Conservation (phyloP, 768 basidiomycete species). For the Calocybe indica region DNA sequence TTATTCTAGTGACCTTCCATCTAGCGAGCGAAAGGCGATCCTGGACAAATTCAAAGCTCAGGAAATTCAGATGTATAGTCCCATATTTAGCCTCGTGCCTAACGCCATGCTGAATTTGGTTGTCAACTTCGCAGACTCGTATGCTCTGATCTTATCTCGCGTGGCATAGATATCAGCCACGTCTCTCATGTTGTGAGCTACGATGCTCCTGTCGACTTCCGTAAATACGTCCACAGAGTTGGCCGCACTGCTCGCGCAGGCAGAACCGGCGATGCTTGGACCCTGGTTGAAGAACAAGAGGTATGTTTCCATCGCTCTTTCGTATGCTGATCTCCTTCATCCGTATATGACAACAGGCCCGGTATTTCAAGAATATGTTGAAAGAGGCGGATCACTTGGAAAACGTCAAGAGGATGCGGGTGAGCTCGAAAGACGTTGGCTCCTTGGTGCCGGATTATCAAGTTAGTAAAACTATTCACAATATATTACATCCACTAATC, state of each 20-base stretch:
- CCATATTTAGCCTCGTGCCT: slow-evolving; percentile 1
- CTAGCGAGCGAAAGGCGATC: slow-evolving; percentile 67
- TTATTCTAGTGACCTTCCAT: slow-evolving; percentile 83
- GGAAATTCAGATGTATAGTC: slow-evolving; percentile 70
- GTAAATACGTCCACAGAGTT: slow-evolving; percentile 97
- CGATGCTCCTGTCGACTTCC: slow-evolving; percentile 94
- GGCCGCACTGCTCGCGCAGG: slow-evolving; percentile 96
- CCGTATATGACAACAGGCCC: slow-evolving; percentile 43
- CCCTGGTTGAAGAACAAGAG: slow-evolving; percentile 92
- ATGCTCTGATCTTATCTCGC: slow-evolving; percentile 94
- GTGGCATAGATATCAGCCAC: slow-evolving; percentile 92
- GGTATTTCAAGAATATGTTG: slow-evolving; percentile 84
- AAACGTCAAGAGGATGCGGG: slow-evolving; percentile 60
- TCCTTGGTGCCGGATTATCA: slow-evolving; percentile 59
- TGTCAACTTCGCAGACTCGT: slow-evolving; percentile 53
- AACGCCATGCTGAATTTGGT: neutral
- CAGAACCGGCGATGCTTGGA: slow-evolving; percentile 85
- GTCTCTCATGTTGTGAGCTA: slow-evolving; percentile 94
- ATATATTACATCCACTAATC: slow-evolving; percentile 1
- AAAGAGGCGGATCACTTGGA: slow-evolving; percentile 64
- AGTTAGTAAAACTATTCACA: slow-evolving; percentile 27
- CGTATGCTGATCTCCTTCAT: too few species aligned
- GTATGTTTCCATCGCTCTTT: slow-evolving; percentile 25
- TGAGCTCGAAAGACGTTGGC: slow-evolving; percentile 56
- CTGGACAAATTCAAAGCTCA: slow-evolving; percentile 78